Conservation (phyloP, 768 basidiomycete species). For the Psilocybe azurescens region DNA sequence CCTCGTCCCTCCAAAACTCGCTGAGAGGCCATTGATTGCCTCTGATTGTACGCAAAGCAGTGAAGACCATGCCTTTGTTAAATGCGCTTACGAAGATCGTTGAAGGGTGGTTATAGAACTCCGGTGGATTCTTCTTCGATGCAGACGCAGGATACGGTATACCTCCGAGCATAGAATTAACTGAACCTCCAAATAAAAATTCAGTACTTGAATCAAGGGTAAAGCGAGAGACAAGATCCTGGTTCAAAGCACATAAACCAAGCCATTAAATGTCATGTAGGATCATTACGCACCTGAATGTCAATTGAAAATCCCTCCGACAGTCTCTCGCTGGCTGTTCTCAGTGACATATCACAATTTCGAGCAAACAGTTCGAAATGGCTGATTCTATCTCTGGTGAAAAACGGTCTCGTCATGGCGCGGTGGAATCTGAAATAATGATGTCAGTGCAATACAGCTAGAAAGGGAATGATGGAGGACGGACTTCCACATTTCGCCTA, state of each 20-base stretch:
- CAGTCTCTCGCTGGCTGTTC: slow-evolving; percentile 48
- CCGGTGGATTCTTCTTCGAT: slow-evolving; percentile 29
- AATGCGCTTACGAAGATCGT: slow-evolving; percentile 56
- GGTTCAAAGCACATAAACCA: background rate
- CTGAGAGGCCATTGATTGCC: slow-evolving; percentile 37
- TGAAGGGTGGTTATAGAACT: slow-evolving; percentile 38
- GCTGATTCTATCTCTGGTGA: slow-evolving; percentile 61
- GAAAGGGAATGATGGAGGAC: slow-evolving; percentile 14
- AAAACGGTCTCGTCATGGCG: slow-evolving; percentile 73
- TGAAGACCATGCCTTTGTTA: slow-evolving; percentile 42
- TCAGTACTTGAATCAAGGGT: slow-evolving; percentile 71
- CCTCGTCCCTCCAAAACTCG: slow-evolving; percentile 58
- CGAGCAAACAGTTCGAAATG: slow-evolving; percentile 68
- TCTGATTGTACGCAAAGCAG: slow-evolving; percentile 40
- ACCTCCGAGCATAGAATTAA: slow-evolving; percentile 52
- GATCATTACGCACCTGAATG: slow-evolving; percentile 50
- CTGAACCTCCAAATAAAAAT: slow-evolving; percentile 60
- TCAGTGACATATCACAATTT: slow-evolving; percentile 54
- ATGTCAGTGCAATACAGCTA: background rate
- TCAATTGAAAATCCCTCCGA: slow-evolving; percentile 56
- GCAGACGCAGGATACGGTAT: slow-evolving; percentile 51
- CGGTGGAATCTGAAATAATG: slow-evolving; percentile 55
- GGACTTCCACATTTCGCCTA: slow-evolving; percentile 77
- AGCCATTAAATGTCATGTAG: background rate
- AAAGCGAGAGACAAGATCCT: slow-evolving; percentile 55